Conservation (phyloP, 192 early-diverging fungal species). For the Lobosporangium transversale region DNA sequence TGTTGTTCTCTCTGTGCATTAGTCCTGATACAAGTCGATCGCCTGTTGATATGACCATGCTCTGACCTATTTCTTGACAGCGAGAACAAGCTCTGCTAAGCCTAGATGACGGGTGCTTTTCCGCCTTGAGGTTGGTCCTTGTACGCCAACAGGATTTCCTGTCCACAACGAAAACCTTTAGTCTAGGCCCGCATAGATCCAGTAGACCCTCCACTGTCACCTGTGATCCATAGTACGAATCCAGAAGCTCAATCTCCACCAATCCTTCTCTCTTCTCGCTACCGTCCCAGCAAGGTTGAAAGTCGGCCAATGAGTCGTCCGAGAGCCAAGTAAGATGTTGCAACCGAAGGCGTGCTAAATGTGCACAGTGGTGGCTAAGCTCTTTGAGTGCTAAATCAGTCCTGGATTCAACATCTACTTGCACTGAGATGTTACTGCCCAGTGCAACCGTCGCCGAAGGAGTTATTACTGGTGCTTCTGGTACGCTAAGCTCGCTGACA, state of each 20-base stretch:
- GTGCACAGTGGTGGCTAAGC: conserved; percentile 8
- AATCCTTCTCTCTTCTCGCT: background rate
- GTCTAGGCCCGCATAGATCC: conserved; percentile 26
- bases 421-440: background rate
- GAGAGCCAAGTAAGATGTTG: conserved; percentile 32
- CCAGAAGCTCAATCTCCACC: conserved; percentile 23
- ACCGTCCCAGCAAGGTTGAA: conserved; percentile 10
- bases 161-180: conserved; percentile 21
- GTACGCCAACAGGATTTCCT: conserved; percentile 42
- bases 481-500: background rate
- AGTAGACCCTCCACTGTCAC: conserved; percentile 34
- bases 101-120: background rate
- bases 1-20: background rate
- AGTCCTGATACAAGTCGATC: conserved; percentile 25
- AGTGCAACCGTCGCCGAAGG: background rate
- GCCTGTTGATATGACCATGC: conserved; percentile 14
- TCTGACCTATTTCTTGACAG: conserved; percentile 6
- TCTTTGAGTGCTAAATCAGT: conserved; percentile 29
- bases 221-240: conserved; percentile 36
- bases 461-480: background rate
- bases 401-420: conserved; percentile 9
- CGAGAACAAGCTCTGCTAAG: conserved; percentile 2
- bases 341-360: conserved; percentile 10
- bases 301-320: conserved; percentile 19
- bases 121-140: no score